Conservation (phyloP, 2,329 filamentous ascomycete genomes). For the Aspergillus fumigatiaffinis region DNA sequence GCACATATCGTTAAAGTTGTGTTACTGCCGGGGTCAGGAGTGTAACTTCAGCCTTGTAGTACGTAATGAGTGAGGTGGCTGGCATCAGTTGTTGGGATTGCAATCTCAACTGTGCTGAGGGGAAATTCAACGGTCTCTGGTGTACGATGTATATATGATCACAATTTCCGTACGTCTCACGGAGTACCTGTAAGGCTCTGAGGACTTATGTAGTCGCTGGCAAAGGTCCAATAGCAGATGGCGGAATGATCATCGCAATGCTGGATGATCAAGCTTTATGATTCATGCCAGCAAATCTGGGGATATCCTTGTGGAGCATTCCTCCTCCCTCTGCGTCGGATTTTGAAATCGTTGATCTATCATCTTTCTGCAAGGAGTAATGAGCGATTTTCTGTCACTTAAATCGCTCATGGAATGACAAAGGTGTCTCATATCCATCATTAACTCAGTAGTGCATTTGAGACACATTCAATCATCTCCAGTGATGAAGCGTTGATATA, state of each 20-base stretch:
- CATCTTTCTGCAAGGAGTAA: neutral
- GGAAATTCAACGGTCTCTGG: neutral
- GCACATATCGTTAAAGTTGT: neutral
- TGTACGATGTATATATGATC: neutral
- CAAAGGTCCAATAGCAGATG: neutral
- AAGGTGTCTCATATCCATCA: neutral
- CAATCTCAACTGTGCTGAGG: neutral
- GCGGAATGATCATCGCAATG: neutral
- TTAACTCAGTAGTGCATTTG: neutral
- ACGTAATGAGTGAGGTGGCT: neutral
- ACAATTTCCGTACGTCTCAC: neutral
- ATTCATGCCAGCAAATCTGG: neutral
- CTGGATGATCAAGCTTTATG: neutral
- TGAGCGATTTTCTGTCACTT: neutral
- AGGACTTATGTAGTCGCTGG: neutral
- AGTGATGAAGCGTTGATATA: neutral
- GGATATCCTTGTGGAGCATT: neutral
- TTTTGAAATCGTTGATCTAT: neutral
- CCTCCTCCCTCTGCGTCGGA: neutral
- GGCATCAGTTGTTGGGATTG: neutral
- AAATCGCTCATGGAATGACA: neutral
- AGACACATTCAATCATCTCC: neutral
- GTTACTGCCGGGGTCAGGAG: neutral
- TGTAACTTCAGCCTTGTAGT: neutral
- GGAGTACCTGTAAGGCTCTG: neutral